Conservation (phyloP, 345 rosid genomes). For the Bruguiera sexangula region DNA sequence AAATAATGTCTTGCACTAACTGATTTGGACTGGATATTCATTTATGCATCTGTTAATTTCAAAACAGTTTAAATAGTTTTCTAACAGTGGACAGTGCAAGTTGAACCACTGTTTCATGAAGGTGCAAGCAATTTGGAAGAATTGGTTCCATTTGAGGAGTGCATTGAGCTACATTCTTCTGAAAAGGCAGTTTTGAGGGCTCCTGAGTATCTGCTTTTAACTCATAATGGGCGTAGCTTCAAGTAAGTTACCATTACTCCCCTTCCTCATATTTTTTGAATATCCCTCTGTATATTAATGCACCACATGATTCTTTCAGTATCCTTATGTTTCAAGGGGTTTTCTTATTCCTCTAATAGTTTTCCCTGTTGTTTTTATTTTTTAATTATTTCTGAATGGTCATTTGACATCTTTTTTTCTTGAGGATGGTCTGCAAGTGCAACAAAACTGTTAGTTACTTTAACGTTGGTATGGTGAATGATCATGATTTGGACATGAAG, state of each 20-base stretch:
- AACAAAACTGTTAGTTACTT: neutral
- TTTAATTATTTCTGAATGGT: neutral
- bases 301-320: neutral
- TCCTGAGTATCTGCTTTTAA: constrained; percentile 88
- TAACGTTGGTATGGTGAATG: neutral
- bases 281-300: neutral
- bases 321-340: too few species aligned
- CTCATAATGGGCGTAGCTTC: constrained; percentile 89
- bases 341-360: too few species aligned
- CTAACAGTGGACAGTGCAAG: constrained; percentile 86
- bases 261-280: constrained; percentile 9
- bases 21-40: too few species aligned
- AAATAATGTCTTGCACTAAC: too few species aligned
- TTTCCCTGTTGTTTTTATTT: too few species aligned
- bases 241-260: constrained; percentile 58
- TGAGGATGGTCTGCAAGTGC: neutral
- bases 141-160: constrained; percentile 91
- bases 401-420: neutral
- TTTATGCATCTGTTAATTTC: too few species aligned
- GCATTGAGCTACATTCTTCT: constrained; percentile 73
- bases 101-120: constrained; percentile 93
- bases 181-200: constrained; percentile 61
- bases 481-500: neutral
- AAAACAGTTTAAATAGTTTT: constrained; percentile 19
- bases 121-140: constrained; percentile 88